Conservation (phyloP, 2,329 filamentous ascomycete species). For the Paracoccidioides lutzii region DNA sequence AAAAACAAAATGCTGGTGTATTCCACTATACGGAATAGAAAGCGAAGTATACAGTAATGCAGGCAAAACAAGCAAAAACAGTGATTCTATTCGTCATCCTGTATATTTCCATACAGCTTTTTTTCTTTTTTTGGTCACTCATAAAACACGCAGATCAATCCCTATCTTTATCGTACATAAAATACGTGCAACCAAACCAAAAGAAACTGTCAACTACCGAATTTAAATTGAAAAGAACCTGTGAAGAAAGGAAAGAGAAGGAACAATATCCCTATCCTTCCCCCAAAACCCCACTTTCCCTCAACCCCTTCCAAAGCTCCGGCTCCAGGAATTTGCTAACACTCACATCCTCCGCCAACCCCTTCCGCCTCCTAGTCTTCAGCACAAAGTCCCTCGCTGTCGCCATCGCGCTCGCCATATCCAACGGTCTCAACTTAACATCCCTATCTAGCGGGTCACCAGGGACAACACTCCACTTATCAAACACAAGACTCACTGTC, state of each 20-base stretch:
- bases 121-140: background rate
- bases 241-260: background rate
- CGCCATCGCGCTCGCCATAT: constrained; percentile 76
- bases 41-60: too few relatives aligned
- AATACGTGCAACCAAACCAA: background rate
- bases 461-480: constrained; percentile 90
- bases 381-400: constrained; percentile 92
- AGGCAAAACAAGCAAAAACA: background rate
- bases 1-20: background rate
- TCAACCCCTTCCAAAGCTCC: constrained; percentile 76
- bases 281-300: constrained; percentile 78
- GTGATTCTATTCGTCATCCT: background rate
- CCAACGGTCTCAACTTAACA: constrained; percentile 66
- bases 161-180: background rate
- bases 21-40: too few relatives aligned
- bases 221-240: background rate
- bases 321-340: constrained; percentile 94
- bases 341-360: constrained; percentile 85
- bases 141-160: background rate
- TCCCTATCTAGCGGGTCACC: constrained; percentile 88
- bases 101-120: background rate
- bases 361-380: constrained; percentile 88
- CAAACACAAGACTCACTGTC: constrained; percentile 82
- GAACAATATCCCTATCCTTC: constrained; percentile 23
- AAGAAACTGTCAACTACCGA: background rate